Evolutionary conservation across 2,329 filamentous ascomycete genomes (phyloP).

Genomic region (Fusarium penzigii): DNA sequence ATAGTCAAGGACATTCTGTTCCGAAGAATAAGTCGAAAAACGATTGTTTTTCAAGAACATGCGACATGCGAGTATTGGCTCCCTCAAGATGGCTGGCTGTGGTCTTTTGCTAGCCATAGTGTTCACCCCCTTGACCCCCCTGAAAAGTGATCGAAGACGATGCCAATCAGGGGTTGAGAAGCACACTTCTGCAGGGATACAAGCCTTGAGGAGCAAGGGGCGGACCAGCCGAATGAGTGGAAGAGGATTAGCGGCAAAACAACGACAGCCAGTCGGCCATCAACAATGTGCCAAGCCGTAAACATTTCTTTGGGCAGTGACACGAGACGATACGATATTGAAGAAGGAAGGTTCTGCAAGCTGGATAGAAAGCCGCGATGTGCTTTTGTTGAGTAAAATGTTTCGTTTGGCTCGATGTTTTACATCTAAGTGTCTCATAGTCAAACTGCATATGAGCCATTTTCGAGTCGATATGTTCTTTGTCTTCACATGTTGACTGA

Average conservation of each 20-base stretch:
- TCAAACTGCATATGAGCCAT: constrained; percentile 1
- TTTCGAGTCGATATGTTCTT: constrained; percentile 1
- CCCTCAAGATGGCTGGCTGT: constrained; percentile 13
- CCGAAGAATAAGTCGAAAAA: not conserved
- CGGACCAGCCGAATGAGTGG: constrained; percentile 18
- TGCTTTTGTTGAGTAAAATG: not conserved
- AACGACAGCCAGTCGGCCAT: constrained; percentile 25
- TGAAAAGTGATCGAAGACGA: constrained; percentile 15
- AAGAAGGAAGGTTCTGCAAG: constrained; percentile 13
- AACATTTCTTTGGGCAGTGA: constrained; percentile 18
- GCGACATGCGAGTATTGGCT: not conserved
- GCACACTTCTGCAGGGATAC: constrained; percentile 16
- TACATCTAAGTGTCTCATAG: not conserved
- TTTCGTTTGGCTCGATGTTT: not conserved
- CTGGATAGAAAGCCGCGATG: not conserved
- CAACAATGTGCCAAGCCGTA: constrained; percentile 22
- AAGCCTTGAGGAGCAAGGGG: constrained; percentile 20
- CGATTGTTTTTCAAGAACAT: not conserved
- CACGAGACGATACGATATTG: constrained; percentile 14
- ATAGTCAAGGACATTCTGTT: not conserved
- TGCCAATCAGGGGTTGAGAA: constrained; percentile 26
- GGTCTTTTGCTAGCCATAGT: constrained; percentile 15
- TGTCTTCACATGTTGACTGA: constrained; percentile 10
- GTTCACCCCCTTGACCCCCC: not conserved
- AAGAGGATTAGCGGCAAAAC: constrained; percentile 24